A percentile compares a stretch with the other conserved stretches of the same genome.
phyloP scores from a whole-genome alignment of 306 rosid species.

The Sicyos edulis region DNA sequence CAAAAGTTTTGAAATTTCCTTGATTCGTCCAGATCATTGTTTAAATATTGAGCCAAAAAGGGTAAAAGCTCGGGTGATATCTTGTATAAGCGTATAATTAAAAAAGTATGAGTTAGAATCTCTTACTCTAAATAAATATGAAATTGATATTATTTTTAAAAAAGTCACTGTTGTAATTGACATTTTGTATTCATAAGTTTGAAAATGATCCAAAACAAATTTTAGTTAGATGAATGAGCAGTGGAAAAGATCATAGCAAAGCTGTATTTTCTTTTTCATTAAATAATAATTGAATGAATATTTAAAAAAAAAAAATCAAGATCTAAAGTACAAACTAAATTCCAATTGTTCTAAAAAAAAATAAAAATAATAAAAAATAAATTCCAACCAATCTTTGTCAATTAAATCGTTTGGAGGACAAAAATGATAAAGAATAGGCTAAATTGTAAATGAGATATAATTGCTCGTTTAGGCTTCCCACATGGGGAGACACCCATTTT shows the following conservation, averaged over 20 bases:
- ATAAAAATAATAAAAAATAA: too few species aligned
- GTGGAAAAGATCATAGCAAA: background rate
- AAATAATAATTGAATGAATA: too few species aligned
- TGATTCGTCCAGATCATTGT: too few species aligned
- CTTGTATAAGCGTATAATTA: too few species aligned
- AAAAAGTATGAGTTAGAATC: too few species aligned
- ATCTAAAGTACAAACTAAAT: background rate
- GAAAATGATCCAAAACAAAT: background rate
- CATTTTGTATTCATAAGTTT: background rate
- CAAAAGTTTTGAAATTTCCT: too few species aligned
- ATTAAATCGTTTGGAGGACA: background rate
- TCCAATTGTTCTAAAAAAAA: background rate
- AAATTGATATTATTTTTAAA: too few species aligned
- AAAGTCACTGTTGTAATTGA: background rate
- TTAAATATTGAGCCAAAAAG: too few species aligned
- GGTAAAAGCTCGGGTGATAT: too few species aligned
- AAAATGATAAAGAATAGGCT: background rate
- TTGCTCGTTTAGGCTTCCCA: background rate
- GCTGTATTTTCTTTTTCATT: too few species aligned
- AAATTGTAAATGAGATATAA: conserved; percentile 11
- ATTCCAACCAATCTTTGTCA: background rate
- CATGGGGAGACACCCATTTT: conserved; percentile 3
- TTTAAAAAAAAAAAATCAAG: too few species aligned
- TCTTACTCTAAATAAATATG: too few species aligned
- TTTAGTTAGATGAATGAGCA: background rate